Base-by-base conservation (phyloP, 2,329 filamentous ascomycete genomes). In the Colletotrichum graminicola region DNA sequence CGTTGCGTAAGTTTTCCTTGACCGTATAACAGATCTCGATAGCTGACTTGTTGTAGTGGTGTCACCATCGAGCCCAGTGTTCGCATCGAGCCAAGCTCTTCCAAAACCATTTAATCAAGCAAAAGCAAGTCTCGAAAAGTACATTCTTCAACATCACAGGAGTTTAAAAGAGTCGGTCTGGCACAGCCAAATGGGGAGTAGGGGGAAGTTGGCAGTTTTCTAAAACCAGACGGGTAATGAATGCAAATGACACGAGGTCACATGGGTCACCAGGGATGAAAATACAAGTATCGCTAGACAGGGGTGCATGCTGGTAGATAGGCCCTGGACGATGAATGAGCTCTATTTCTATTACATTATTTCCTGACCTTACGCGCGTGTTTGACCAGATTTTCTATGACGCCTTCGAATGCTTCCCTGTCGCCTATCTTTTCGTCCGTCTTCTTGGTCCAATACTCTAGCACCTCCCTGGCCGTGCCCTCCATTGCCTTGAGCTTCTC, bases 361-460 rank as follows among this genome's bases (percentile, higher is more conserved):
- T 95, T 96, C 78, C 94, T 88, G 67, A 94, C 90, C 83, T 95
- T 94, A 80, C 94, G 88, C 61, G 94, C 94, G 83, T 97, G 94
- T 80, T 94, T 96, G 54, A 98, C 95, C 75, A 98, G 82, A 80
- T 97, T 98, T 83, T 97, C 95, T 86, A 98, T 98, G 21, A 98
- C 95, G 0, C 94, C 94, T 79, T 98, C 95, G 80, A 98, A 96
- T 3, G 94, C 94, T 79, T 98, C 95, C 76, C 96, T 92, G 79
- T 98, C 95, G 51, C 93, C 93, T 74, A 97, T 84, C 76, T 95
- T 94, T 76, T 94, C 94, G 79, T 97, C 95, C 64, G 93, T 92
- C 76, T 91, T 86, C 84, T 93, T 93, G 76, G 93, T 88, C 95
- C 95, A 98, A 79, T 95, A 97, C 75, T 94, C 93, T 63, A 98